Evolutionary conservation across 202 grass and related monocot species (phyloP).

Genomic region (Musa balbisiana): DNA sequence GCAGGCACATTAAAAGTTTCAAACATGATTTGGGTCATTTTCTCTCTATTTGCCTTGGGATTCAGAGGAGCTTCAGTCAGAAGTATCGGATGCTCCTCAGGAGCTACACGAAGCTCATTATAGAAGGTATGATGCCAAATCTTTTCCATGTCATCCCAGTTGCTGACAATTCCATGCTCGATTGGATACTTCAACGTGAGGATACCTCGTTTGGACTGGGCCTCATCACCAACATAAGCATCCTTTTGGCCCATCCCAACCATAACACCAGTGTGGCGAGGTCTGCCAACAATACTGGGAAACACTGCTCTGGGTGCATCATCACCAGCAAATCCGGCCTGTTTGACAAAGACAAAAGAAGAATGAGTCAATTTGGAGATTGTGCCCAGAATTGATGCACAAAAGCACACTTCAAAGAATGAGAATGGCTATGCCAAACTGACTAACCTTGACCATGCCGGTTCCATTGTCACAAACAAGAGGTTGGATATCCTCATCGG

Average conservation of each 20-base stretch:
- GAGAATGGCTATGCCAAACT: background rate
- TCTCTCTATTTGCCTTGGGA: constrained; percentile 13
- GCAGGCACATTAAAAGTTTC: constrained; percentile 14
- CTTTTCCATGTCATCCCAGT: constrained; percentile 15
- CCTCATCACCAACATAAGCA: constrained; percentile 17
- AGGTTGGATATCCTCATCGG: background rate
- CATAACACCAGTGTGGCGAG: constrained; percentile 14
- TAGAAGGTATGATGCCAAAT: constrained; percentile 15
- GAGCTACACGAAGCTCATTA: constrained; percentile 7
- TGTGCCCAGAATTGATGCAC: background rate
- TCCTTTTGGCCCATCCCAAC: constrained; percentile 12
- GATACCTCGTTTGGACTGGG: constrained; percentile 8
- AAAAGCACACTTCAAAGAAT: background rate
- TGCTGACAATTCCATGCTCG: constrained; percentile 15
- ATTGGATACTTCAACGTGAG: constrained; percentile 16
- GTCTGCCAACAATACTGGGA: constrained; percentile 12
- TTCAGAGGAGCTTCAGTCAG: constrained; percentile 1
- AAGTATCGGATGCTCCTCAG: constrained; percentile 6
- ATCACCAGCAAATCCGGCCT: constrained; percentile 14
- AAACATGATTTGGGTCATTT: constrained; percentile 17
- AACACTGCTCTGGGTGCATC: constrained; percentile 13
- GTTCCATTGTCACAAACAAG: constrained; percentile 5
- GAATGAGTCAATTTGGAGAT: background rate
- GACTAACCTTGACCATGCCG: constrained; percentile 1
- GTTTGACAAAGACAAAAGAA: background rate